Percentiles rank a stretch among this genome's conserved stretches.
Evolutionary conservation across 2,329 filamentous ascomycete genomes (phyloP).

Genomic region (Stagonosporopsis tanaceti): DNA sequence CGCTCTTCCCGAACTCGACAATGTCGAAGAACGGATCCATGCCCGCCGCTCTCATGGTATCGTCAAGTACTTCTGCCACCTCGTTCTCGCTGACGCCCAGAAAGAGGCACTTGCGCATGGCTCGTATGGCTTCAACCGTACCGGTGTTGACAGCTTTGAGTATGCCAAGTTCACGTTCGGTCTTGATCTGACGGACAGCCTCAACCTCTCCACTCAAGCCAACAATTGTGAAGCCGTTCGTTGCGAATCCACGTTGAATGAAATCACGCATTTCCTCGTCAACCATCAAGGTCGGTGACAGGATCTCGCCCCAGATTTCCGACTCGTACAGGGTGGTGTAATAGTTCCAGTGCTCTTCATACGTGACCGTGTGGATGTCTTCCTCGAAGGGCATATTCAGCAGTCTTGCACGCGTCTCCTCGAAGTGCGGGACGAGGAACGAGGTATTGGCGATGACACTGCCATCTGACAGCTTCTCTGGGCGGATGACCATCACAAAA

Average conservation of each 20-base stretch:
- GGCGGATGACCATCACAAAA: constrained; percentile 68
- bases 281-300: constrained; percentile 62
- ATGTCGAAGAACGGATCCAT: constrained; percentile 70
- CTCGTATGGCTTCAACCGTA: constrained; percentile 67
- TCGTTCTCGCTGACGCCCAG: constrained; percentile 66
- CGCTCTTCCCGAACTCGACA: constrained; percentile 67
- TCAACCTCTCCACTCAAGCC: constrained; percentile 65
- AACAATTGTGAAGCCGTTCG: constrained; percentile 63
- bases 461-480: constrained; percentile 52
- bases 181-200: constrained; percentile 67
- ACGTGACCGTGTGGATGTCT: constrained; percentile 63
- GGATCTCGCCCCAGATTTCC: constrained; percentile 45
- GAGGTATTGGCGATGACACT: constrained; percentile 62
- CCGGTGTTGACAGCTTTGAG: constrained; percentile 70
- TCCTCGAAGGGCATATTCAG: constrained; percentile 64
- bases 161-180: constrained; percentile 63
- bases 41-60: constrained; percentile 62
- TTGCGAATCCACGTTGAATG: constrained; percentile 64
- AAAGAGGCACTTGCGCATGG: constrained; percentile 65
- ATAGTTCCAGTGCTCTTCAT: constrained; percentile 72
- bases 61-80: constrained; percentile 64
- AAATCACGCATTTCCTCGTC: constrained; percentile 72
- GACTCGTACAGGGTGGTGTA: constrained; percentile 61
- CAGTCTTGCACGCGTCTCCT: constrained; percentile 66
- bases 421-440: constrained; percentile 67